These are phyloP conservation scores for Solanum hybrid DNA, from an alignment of 305 asterid genomes.

Conservation along the genomic window DNA sequence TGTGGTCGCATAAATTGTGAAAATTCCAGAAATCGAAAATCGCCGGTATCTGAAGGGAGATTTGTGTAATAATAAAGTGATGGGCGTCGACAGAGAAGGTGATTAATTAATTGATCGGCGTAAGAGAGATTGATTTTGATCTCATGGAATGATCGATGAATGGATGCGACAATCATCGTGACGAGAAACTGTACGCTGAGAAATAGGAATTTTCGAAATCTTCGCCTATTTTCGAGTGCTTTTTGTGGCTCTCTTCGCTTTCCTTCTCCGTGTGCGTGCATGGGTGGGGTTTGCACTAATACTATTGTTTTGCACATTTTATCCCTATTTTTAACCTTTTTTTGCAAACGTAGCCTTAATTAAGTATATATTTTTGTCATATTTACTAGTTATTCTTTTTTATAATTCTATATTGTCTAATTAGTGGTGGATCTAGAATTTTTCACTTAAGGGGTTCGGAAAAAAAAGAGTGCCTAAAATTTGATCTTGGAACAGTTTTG, in stretches of 20 bases:
- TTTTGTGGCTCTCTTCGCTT: background rate
- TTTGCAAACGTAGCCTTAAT: background rate
- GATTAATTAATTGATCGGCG: background rate
- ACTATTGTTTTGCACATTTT: background rate
- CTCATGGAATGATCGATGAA: background rate
- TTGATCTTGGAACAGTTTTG: background rate
- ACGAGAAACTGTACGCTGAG: conserved; percentile 1
- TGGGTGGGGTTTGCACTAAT: background rate
- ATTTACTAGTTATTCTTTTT: background rate
- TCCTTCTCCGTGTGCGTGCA: background rate
- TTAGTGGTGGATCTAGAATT: too few species aligned
- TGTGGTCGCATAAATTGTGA: background rate
- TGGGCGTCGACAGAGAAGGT: background rate
- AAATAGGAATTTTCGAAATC: background rate
- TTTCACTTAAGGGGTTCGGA: too few species aligned
- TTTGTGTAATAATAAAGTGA: background rate
- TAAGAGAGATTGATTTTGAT: background rate
- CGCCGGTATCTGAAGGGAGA: background rate
- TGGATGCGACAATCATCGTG: background rate
- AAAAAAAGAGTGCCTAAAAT: background rate
- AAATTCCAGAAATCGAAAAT: background rate
- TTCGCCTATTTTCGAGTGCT: background rate
- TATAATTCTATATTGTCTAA: background rate
- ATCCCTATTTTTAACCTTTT: background rate
- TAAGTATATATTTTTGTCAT: background rate